Conservation (phyloP, 1,284 basidiomycete genomes). For the Earliella scabrosa region DNA sequence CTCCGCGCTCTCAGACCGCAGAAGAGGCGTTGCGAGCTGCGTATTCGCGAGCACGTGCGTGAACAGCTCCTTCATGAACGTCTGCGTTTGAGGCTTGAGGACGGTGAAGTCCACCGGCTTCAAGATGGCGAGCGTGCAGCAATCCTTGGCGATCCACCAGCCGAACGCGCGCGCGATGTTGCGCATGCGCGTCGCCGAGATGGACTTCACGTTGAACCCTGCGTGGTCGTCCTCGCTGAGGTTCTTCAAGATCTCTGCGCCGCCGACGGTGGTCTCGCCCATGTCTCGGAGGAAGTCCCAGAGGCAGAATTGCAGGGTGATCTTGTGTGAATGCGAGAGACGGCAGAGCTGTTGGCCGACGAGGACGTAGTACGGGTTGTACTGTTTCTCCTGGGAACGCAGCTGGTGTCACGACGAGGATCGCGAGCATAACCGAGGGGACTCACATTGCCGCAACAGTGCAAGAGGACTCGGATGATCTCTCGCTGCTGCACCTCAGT, state of each 20-base stretch:
- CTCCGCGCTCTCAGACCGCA: conserved; percentile 41
- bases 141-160: conserved; percentile 84
- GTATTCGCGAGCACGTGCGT: conserved; percentile 70
- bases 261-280: conserved; percentile 85
- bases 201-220: conserved; percentile 54
- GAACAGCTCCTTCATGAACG: conserved; percentile 76
- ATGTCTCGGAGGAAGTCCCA: conserved; percentile 98
- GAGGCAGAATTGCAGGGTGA: conserved; percentile 94
- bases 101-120: conserved; percentile 90
- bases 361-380: conserved; percentile 97
- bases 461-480: conserved; percentile 89
- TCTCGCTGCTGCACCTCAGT: conserved; percentile 94
- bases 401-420: not conserved
- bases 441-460: conserved; percentile 90
- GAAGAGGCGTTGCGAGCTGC: conserved; percentile 71
- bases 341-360: conserved; percentile 78
- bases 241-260: conserved; percentile 75
- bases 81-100: conserved; percentile 63
- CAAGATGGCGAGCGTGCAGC: conserved; percentile 73
- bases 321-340: conserved; percentile 81
- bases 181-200: conserved; percentile 60
- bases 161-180: conserved; percentile 81
- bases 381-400: conserved; percentile 74
- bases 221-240: conserved; percentile 51
- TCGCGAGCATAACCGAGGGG: not conserved